Base-by-base conservation (phyloP, 2,329 filamentous ascomycete genomes). In the Ilyonectria destructans region DNA sequence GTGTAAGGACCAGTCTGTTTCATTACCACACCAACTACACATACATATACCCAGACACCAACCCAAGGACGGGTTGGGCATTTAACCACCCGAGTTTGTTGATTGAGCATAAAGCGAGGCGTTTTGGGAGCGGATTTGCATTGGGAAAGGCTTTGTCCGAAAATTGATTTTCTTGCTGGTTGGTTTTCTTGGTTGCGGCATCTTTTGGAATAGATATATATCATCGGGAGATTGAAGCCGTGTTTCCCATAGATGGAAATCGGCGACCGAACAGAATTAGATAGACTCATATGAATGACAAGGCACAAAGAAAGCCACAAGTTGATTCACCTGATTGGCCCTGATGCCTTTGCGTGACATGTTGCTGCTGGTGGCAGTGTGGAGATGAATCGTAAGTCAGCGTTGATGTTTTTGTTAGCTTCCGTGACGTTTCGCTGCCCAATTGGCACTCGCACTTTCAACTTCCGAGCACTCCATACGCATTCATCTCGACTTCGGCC, bases 21-120 rank as follows among this genome's bases (percentile, higher is more conserved):
- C 21, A 8, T 56, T 13, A 62, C 54, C 33, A 46, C 15, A 26
- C n/a, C 9, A 54, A 48, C 54, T 46, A 46, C 46, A 65, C 29
- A 45, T 23, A 49, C 29, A 64, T 21, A 21, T 23, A 46, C 23
- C 13, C 35, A 61, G 33, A 68, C 59, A 43, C 51, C 52, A 31
- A 35, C 9, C 15, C 33, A 10, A 29, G 31, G 57, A 15, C 33
- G 21, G 31, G 45, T 21, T 37, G 31, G 45, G 29, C 65, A 58
- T 65, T 56, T 62, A 67, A 67, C 31, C 10, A 33, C 68, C 51
- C 31, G 59, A 65, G 56, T 68, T 58, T 55, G 59, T 68, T 64
- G 69, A 35, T 62, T 68, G 60, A 69, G 60, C 65, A 72, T 67
- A 57, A 33, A 76, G 74, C 74, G 74, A 71, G 74, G 74, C 74